Percentiles rank a stretch among this genome's conserved stretches.
These are phyloP conservation scores for Hericium coralloides DNA, from an alignment of 768 basidiomycete genomes.

Conservation along the genomic window DNA sequence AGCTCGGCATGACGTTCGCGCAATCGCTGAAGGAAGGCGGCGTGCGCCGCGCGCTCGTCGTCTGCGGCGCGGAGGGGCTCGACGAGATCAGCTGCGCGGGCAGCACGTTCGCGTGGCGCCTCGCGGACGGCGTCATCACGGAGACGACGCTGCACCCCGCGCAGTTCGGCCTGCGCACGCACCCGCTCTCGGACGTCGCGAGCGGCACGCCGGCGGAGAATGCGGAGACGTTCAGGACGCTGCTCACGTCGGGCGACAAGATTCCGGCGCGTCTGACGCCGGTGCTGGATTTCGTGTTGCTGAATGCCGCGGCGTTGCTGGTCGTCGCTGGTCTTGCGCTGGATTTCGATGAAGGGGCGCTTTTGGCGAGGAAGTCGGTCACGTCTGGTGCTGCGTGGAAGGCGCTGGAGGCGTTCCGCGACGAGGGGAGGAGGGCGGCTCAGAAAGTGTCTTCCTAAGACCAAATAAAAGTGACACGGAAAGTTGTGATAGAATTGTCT, in stretches of 20 bases:
- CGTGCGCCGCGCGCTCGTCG: constrained; percentile 80
- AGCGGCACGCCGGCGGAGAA: constrained; percentile 77
- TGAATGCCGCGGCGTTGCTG: constrained; percentile 86
- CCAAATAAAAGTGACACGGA: too few species aligned
- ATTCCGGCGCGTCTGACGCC: constrained; percentile 52
- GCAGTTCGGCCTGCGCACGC: constrained; percentile 67
- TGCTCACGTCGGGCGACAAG: constrained; percentile 51
- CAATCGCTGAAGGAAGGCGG: constrained; percentile 62
- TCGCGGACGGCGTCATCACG: constrained; percentile 58
- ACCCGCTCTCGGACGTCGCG: constrained; percentile 61
- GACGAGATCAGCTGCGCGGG: constrained; percentile 97
- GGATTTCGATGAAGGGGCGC: constrained; percentile 63
- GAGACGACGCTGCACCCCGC: constrained; percentile 55
- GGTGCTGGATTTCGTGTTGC: constrained; percentile 76
- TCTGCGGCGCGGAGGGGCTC: constrained; percentile 84
- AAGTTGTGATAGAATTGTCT: too few species aligned
- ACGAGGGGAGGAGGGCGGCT: neutral
- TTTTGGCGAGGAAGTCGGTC: constrained; percentile 54
- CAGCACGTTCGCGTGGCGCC: constrained; percentile 77
- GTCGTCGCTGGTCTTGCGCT: constrained; percentile 73
- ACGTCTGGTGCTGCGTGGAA: constrained; percentile 41
- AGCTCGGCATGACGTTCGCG: constrained; percentile 78
- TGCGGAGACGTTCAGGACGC: constrained; percentile 55
- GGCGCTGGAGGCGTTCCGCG: constrained; percentile 9
- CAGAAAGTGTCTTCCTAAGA: neutral